Evolutionary conservation across 1,139 yeast genomes (phyloP), one percentile per base, ranked within the genome.

Genomic region (Hansenula lynferdii): DNA sequence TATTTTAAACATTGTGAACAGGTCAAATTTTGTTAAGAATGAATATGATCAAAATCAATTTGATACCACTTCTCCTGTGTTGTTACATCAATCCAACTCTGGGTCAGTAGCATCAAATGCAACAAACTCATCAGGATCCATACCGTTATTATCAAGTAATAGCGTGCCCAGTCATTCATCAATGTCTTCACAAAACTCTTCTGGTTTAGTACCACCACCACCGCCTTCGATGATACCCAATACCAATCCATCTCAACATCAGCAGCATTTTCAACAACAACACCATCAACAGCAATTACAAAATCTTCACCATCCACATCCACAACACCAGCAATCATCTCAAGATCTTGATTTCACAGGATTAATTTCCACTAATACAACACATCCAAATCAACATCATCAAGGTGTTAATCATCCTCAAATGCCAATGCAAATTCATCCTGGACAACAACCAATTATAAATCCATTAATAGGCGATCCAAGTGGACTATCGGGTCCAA

Each of bases 1-100:
- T 6, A 47, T 49, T 6, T 33, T 51, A 8, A 45, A 44, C 4
- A 34, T 41, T 8, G 24, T 44, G 16, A 37, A 45, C 3, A 29
- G 45, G 23, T 43, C 45, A 10, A 26, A 32, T 1, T 41, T 45
- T 33, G 29, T 41, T 8, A 44, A 40, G 17, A 39, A 43, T 17
- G 23, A 28, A n/a, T 10, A 16, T 22, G 22, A 18, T 19, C 23
- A 28, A 28, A 7, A 19, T 12, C 16, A 28, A n/a, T 28, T 19
- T 19, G 17, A 18, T n/a, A 19, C 28, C 6, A 26, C 31, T 12
- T 28, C 31, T 12, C 31, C 31, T 6, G 10, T 20, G 8, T 17
- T 28, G 15, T 14, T 29, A 29, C 25, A 29, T 14, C 32, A 14
- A 26, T 26, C 28, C 6, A 26, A 26, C 16, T 29, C 32, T n/a